Conservation (phyloP, 768 basidiomycete genomes). For the Lepiota venenata region DNA sequence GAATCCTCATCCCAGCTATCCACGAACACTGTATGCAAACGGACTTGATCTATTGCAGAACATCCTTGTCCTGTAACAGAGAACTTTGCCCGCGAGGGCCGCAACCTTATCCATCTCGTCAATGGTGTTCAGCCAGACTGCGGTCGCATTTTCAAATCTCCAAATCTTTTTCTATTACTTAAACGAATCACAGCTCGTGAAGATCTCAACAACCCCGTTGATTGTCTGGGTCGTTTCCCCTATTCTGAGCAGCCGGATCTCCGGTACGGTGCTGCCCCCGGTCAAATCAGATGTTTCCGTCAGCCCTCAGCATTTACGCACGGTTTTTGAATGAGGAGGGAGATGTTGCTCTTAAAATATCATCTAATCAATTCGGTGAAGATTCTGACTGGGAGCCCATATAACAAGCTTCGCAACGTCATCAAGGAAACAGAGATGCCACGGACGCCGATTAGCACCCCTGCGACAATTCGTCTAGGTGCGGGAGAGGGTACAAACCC, state of each 20-base stretch:
- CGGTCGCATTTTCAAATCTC: not conserved
- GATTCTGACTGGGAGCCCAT: constrained; percentile 15
- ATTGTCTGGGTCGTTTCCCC: constrained; percentile 24
- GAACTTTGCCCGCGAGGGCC: not conserved
- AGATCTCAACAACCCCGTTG: constrained; percentile 25
- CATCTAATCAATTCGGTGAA: constrained; percentile 31
- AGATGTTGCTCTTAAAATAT: constrained; percentile 24
- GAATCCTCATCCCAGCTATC: constrained; percentile 27
- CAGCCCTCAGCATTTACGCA: constrained; percentile 25
- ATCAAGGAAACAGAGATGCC: constrained; percentile 27
- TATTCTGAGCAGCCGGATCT: constrained; percentile 19
- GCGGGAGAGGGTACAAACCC: constrained; percentile 34
- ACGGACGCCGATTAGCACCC: constrained; percentile 11
- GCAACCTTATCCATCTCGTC: not conserved
- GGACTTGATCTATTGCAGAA: constrained; percentile 28
- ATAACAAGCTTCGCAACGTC: constrained; percentile 20
- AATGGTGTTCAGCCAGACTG: not conserved
- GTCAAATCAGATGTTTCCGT: constrained; percentile 23
- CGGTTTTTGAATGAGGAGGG: constrained; percentile 37
- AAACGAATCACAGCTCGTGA: constrained; percentile 36
- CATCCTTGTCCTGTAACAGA: not conserved
- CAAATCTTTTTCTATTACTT: constrained; percentile 1
- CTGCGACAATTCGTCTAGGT: constrained; percentile 16
- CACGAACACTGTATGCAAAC: constrained; percentile 27
- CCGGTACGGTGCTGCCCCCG: constrained; percentile 34